A percentile compares a stretch with the other conserved stretches of the same genome.
These are phyloP conservation scores for Xylariaceae sp. DNA, from an alignment of 2,329 filamentous ascomycete species.

Conservation along the genomic window DNA sequence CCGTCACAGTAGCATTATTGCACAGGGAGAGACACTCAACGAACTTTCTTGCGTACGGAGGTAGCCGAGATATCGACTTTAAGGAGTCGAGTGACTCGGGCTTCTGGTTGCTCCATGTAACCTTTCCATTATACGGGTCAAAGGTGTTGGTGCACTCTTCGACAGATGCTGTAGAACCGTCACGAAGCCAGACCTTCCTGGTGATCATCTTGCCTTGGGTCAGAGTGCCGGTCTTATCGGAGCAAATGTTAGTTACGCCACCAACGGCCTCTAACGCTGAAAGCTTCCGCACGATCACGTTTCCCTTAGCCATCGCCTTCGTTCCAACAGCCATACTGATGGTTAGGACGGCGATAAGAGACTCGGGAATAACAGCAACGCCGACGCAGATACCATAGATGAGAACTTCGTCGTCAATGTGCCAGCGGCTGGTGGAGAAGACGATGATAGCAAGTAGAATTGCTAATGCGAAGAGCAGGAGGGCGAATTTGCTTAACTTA, in stretches of 20 bases:
- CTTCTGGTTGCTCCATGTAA: slow-evolving; percentile 47
- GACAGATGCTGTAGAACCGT: slow-evolving; percentile 55
- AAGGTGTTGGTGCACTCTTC: slow-evolving; percentile 60
- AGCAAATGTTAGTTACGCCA: slow-evolving; percentile 71
- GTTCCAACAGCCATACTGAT: slow-evolving; percentile 63
- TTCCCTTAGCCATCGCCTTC: slow-evolving; percentile 56
- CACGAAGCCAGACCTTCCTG: slow-evolving; percentile 63
- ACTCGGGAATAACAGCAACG: slow-evolving; percentile 57
- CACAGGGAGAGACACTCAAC: slow-evolving; percentile 61
- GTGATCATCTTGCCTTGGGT: slow-evolving; percentile 70
- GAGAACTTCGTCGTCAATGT: slow-evolving; percentile 58
- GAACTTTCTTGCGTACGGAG: slow-evolving; percentile 47
- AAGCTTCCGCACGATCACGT: slow-evolving; percentile 62
- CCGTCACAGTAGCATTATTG: slow-evolving; percentile 59
- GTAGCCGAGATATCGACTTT: slow-evolving; percentile 28
- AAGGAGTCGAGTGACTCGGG: slow-evolving; percentile 25
- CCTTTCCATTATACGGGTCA: slow-evolving; percentile 60
- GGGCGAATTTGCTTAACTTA: slow-evolving; percentile 82
- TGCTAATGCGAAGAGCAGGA: slow-evolving; percentile 75
- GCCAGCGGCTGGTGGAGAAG: slow-evolving; percentile 60
- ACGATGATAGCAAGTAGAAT: slow-evolving; percentile 63
- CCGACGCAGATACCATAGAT: slow-evolving; percentile 55
- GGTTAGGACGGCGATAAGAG: slow-evolving; percentile 64
- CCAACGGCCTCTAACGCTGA: slow-evolving; percentile 68
- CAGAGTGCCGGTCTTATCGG: slow-evolving; percentile 71